These are phyloP conservation scores for Paramecium sonneborni DNA, from an alignment of 73 alveolate genomes.

Conservation along the genomic window DNA sequence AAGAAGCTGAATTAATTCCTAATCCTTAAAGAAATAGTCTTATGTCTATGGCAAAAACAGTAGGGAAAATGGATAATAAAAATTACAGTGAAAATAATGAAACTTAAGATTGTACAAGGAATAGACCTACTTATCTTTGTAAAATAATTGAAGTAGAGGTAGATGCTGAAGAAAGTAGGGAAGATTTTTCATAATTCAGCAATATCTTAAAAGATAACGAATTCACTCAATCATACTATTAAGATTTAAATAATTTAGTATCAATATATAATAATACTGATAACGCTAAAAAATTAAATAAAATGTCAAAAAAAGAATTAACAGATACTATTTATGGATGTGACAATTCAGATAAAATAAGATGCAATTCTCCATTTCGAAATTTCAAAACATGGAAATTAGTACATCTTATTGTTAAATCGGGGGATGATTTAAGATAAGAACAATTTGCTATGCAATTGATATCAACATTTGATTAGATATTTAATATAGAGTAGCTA, in stretches of 20 bases:
- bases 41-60: neutral
- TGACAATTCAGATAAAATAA: constrained; percentile 25
- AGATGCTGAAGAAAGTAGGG: constrained; percentile 25
- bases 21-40: neutral
- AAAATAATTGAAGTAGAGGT: neutral
- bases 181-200: neutral
- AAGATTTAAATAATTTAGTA: constrained; percentile 9
- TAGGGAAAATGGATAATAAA: neutral
- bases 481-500: constrained; percentile 74
- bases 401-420: constrained; percentile 63
- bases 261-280: neutral
- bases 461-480: constrained; percentile 74
- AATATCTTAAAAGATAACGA: neutral
- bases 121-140: constrained; percentile 1
- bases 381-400: constrained; percentile 62
- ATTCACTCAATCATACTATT: neutral
- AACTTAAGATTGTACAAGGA: constrained; percentile 18
- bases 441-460: constrained; percentile 84
- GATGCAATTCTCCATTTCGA: constrained; percentile 55
- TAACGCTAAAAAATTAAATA: neutral
- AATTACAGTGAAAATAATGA: neutral
- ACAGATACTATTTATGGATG: constrained; percentile 2
- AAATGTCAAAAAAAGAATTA: neutral
- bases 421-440: constrained; percentile 76
- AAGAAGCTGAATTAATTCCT: constrained; percentile 58